Evolutionary conservation across 495 filamentous ascomycete genomes (phyloP).

Genomic region (Hypoxylon lenormandii): DNA sequence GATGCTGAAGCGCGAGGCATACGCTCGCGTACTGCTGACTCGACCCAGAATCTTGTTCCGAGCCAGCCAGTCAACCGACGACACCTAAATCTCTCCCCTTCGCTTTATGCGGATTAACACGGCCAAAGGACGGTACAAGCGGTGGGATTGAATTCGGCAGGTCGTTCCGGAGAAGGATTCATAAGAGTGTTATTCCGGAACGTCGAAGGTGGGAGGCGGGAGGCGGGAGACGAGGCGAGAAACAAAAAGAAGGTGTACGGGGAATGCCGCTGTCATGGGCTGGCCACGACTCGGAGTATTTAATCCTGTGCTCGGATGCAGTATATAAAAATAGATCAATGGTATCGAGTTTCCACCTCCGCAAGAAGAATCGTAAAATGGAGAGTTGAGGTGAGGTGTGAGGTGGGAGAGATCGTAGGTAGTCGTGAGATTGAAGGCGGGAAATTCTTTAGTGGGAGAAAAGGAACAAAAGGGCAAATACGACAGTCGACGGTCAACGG

Average conservation of each 20-base stretch:
- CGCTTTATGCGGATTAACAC: constrained; percentile 4
- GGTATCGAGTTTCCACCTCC: constrained; percentile 2
- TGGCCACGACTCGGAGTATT: constrained; percentile 10
- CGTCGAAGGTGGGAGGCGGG: neutral
- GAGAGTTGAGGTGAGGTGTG: constrained; percentile 1
- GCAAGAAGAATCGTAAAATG: constrained; percentile 12
- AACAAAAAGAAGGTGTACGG: constrained; percentile 12
- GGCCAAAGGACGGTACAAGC: constrained; percentile 10
- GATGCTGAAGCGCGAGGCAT: constrained; percentile 78
- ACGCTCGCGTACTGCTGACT: constrained; percentile 59
- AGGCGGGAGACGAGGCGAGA: constrained; percentile 8
- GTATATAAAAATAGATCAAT: constrained; percentile 15
- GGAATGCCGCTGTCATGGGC: constrained; percentile 28
- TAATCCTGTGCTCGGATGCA: neutral
- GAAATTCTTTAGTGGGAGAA: constrained; percentile 46
- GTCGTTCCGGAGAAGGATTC: constrained; percentile 28
- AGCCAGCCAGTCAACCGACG: constrained; percentile 59
- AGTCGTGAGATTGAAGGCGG: constrained; percentile 42
- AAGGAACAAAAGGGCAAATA: constrained; percentile 37
- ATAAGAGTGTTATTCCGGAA: constrained; percentile 42
- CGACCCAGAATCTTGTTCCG: constrained; percentile 65
- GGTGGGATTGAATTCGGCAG: constrained; percentile 14
- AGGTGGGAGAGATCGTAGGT: constrained; percentile 28
- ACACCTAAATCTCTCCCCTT: constrained; percentile 26
- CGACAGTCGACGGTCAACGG: constrained; percentile 5